phyloP scores from a whole-genome alignment of 768 basidiomycete genomes.

The Collybia sordida region DNA sequence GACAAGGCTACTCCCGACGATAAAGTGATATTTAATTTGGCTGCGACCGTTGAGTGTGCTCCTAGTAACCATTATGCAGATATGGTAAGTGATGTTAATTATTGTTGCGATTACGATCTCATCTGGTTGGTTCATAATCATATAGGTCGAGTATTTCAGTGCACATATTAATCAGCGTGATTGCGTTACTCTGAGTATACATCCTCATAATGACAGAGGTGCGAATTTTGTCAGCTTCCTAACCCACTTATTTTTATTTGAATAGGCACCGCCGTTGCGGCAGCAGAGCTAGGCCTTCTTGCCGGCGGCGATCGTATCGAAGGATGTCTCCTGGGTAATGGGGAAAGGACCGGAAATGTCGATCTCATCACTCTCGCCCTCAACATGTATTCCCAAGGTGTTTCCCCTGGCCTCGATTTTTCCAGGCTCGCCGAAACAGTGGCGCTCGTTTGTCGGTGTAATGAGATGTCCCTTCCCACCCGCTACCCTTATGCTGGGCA shows the following conservation, averaged over 20 bases:
- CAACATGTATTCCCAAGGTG: conserved; percentile 83
- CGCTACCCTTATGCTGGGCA: conserved; percentile 84
- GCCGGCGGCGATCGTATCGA: conserved; percentile 84
- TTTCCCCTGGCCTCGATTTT: conserved; percentile 75
- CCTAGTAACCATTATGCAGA: conserved; percentile 87
- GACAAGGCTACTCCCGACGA: conserved; percentile 58
- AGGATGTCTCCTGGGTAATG: conserved; percentile 83
- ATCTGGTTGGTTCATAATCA: neutral
- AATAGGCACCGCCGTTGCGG: conserved; percentile 79
- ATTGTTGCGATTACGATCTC: neutral
- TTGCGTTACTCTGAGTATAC: conserved; percentile 68
- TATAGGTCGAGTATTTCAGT: conserved; percentile 75
- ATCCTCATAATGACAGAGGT: conserved; percentile 85
- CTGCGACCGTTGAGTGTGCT: conserved; percentile 81
- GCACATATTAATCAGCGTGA: conserved; percentile 71
- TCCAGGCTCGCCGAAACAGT: conserved; percentile 70
- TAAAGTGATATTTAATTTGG: conserved; percentile 82
- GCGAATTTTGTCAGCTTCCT: conserved; percentile 8
- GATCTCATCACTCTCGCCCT: conserved; percentile 81
- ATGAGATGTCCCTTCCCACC: conserved; percentile 76
- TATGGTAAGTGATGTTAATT: conserved; percentile 43
- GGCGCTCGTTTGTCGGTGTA: conserved; percentile 78
- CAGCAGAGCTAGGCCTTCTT: conserved; percentile 74
- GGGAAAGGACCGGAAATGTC: conserved; percentile 85
- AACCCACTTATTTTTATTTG: too few species aligned